Evolutionary conservation across 768 basidiomycete species (phyloP).

Genomic region (Auriscalpium microsporum): DNA sequence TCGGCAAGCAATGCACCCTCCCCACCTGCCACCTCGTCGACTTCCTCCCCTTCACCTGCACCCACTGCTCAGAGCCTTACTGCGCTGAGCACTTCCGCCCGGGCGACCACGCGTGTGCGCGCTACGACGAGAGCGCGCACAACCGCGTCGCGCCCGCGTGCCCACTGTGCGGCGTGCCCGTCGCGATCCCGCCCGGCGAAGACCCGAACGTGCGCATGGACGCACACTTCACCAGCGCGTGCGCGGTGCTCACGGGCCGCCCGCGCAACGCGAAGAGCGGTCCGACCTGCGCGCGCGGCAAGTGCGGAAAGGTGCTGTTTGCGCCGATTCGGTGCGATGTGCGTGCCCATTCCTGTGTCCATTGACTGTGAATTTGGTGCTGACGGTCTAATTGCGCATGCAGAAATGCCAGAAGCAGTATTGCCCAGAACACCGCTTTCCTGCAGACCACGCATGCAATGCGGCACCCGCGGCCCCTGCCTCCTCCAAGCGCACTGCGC

Average conservation of each 20-base stretch:
- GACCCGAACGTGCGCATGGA: slow-evolving; percentile 83
- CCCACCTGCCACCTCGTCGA: slow-evolving; percentile 64
- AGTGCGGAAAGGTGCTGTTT: slow-evolving; percentile 68
- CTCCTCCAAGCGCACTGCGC: slow-evolving; percentile 5
- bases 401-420: slow-evolving; percentile 68
- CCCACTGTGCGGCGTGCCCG: slow-evolving; percentile 68
- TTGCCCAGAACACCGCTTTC: slow-evolving; percentile 75
- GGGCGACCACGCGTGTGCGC: slow-evolving; percentile 53
- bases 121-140: slow-evolving; percentile 62
- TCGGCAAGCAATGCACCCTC: slow-evolving; percentile 69
- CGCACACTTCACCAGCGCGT: slow-evolving; percentile 56
- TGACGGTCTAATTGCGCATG: background rate
- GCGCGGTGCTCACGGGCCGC: slow-evolving; percentile 62
- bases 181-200: slow-evolving; percentile 67
- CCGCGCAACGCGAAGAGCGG: slow-evolving; percentile 36
- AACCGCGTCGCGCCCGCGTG: slow-evolving; percentile 74
- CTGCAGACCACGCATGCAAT: slow-evolving; percentile 56
- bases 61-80: slow-evolving; percentile 62
- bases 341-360: slow-evolving; percentile 22
- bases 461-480: slow-evolving; percentile 15
- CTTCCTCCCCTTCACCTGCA: slow-evolving; percentile 82
- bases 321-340: slow-evolving; percentile 70
- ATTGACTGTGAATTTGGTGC: too few species aligned
- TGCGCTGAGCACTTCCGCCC: slow-evolving; percentile 78
- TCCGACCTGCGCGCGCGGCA: slow-evolving; percentile 51